Evolutionary conservation across 2,329 filamentous ascomycete species (phyloP), one percentile per base, ranked within the genome.

Genomic region (Spiromastix sp.): DNA sequence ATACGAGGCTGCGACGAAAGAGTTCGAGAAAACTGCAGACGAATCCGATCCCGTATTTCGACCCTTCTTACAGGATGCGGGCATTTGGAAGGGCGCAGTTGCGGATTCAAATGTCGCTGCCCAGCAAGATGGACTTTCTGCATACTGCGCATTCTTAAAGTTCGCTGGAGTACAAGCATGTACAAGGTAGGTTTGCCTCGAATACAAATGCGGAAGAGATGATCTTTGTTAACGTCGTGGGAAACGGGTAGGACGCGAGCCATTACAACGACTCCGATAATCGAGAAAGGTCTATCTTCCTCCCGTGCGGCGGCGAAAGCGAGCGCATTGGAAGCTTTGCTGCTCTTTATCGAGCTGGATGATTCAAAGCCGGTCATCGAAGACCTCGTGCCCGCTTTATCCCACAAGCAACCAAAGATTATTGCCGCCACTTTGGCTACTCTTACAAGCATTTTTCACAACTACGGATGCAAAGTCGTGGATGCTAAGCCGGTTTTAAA

Each of bases 41-140:
- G 89, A 96, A 56, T 74, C 78, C 48, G 83, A 93, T 55, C 79
- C 86, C 9, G 79, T 79, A 22, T 95, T 98, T 50, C 74, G 78
- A 48, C 85, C 89, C 1, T 98, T 96, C 52, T 63, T 91, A 42
- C 77, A 82, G 55, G 91, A 98, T 47, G 71, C 86, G 1, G 67
- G 77, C 43, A 59, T 98, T 41, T 95, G 86, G 89, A 96, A 96
- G 59, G 80, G 78, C 22, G 91, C 87, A 1, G 89, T 91, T 5
- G 78, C 79, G 49, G 91, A 98, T 61, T 91, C 87, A 36, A 98
- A 98, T 51, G 91, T 98, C 39, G 91, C 89, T 12, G 91, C 93
- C 21, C 91, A 98, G 59, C 81, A 93, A 62, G 93, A 98, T 49
- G 91, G 84, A 42, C 75, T 98, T 31, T 78, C 74, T 31, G 82